Evolutionary conservation across 2,329 filamentous ascomycete genomes (phyloP).

Genomic region (Pseudocercospora ulei): DNA sequence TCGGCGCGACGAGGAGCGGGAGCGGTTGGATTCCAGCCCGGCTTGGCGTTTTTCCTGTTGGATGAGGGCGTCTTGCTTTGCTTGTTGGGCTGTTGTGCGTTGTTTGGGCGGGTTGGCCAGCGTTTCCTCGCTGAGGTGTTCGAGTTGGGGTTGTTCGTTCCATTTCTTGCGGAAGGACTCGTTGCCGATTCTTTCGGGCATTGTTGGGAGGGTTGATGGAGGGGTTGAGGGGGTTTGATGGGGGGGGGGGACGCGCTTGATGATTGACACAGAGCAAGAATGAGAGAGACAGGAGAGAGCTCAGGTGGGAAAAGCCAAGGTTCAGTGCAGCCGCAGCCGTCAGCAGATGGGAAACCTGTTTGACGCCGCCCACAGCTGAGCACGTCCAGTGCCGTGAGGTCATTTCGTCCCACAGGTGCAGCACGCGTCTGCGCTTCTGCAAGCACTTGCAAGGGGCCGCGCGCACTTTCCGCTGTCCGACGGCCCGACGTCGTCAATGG

Average conservation of each 20-base stretch:
- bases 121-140: constrained; percentile 23
- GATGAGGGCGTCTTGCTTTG: constrained; percentile 39
- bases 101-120: constrained; percentile 27
- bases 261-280: not conserved
- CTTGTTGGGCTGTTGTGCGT: constrained; percentile 40
- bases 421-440: constrained; percentile 5
- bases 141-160: constrained; percentile 26
- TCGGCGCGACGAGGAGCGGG: constrained; percentile 41
- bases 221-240: not conserved
- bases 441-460: constrained; percentile 7
- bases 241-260: not conserved
- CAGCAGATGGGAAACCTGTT: constrained; percentile 20
- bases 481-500: constrained; percentile 5
- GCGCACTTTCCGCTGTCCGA: constrained; percentile 5
- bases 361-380: no score
- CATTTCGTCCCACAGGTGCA: not conserved
- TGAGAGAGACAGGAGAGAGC: not conserved
- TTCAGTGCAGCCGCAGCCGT: constrained; percentile 7
- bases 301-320: constrained; percentile 2
- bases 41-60: constrained; percentile 28
- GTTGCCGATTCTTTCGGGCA: constrained; percentile 19
- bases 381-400: constrained; percentile 7
- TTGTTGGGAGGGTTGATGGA: constrained; percentile 4
- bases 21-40: constrained; percentile 38
- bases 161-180: constrained; percentile 24